Conservation (phyloP, 2,329 filamentous ascomycete species). For the Lithohypha guttulata region DNA sequence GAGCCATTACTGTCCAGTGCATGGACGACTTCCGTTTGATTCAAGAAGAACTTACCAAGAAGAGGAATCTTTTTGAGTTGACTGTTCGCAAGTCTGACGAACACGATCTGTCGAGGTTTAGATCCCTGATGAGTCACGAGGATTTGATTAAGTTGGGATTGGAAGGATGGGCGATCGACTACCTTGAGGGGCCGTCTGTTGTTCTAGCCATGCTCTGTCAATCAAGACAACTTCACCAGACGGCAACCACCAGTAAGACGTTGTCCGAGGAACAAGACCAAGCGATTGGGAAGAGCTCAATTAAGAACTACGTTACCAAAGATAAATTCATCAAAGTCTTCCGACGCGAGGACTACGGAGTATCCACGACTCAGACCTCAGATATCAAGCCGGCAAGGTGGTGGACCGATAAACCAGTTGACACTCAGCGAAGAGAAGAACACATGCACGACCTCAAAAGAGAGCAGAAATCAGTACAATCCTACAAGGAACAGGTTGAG, state of each 20-base stretch:
- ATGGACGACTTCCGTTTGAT: constrained; percentile 64
- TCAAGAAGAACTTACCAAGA: constrained; percentile 51
- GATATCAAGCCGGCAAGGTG: constrained; percentile 53
- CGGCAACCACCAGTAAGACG: constrained; percentile 53
- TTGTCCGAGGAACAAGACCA: constrained; percentile 58
- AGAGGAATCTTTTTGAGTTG: constrained; percentile 57
- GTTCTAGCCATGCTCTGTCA: constrained; percentile 83
- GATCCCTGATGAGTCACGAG: constrained; percentile 42
- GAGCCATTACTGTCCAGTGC: constrained; percentile 64
- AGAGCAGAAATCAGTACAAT: constrained; percentile 31
- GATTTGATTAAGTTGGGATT: constrained; percentile 54
- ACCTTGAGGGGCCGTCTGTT: constrained; percentile 65
- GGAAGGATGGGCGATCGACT: constrained; percentile 70
- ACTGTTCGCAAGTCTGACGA: constrained; percentile 47
- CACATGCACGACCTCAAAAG: constrained; percentile 24
- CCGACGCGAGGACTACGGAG: constrained; percentile 70
- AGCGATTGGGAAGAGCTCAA: constrained; percentile 46
- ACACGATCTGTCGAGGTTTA: constrained; percentile 43
- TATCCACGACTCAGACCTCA: constrained; percentile 57
- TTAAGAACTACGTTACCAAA: constrained; percentile 62
- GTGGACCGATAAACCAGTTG: constrained; percentile 71
- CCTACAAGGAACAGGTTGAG: background rate
- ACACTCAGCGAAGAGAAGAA: constrained; percentile 44
- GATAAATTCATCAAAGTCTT: constrained; percentile 53
- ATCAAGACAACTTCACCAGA: constrained; percentile 56